Evolutionary conservation across 192 early-diverging fungal genomes (phyloP).

Genomic region (Chytriomyces confervae): DNA sequence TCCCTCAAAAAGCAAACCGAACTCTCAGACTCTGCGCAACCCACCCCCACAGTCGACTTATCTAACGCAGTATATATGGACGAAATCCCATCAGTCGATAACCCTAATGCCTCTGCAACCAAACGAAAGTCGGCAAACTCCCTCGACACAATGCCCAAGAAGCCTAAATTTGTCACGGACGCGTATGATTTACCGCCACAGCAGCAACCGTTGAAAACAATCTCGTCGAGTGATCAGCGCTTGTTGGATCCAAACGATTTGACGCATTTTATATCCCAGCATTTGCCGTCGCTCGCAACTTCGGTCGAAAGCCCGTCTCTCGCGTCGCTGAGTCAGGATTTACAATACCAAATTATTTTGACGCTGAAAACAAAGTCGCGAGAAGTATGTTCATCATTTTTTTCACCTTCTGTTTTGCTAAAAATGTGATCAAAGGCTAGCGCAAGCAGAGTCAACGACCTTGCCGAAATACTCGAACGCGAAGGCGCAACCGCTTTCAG

Average conservation of each 20-base stretch:
- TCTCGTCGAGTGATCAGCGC: constrained; percentile 10
- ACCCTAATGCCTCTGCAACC: no score
- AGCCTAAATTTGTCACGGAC: constrained; percentile 4
- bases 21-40: background rate
- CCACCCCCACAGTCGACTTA: background rate
- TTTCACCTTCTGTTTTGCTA: background rate
- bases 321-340: constrained; percentile 49
- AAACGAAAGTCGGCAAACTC: background rate
- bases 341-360: constrained; percentile 93
- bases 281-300: constrained; percentile 51
- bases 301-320: constrained; percentile 8
- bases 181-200: constrained; percentile 29
- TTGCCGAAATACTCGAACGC: constrained; percentile 57
- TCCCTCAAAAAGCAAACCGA: background rate
- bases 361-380: constrained; percentile 83
- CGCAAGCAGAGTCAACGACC: constrained; percentile 59
- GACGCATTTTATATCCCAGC: constrained; percentile 19
- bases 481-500: constrained; percentile 66
- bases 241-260: constrained; percentile 37
- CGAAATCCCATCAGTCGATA: background rate
- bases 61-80: background rate
- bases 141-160: background rate
- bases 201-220: constrained; percentile 10
- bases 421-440: constrained; percentile 43
- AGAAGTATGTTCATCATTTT: constrained; percentile 55